Base-by-base conservation (phyloP, 164 flowering plant species). In the Aristolochia contorta region DNA sequence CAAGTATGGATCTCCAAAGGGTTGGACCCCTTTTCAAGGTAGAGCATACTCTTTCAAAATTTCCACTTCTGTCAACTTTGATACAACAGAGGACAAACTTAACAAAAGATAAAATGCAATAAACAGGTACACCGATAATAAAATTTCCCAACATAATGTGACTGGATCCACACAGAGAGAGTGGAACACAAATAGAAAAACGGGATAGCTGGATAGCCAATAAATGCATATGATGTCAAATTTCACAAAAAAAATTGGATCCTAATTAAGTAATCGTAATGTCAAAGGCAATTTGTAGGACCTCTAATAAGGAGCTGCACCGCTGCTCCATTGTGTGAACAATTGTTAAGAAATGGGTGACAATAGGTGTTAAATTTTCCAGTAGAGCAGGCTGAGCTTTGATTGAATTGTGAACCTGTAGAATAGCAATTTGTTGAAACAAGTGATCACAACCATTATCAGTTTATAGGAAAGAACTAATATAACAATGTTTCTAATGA, bases 251-350 rank as follows among this genome's bases (percentile, higher is more conserved):
- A 49, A 50, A 50, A 50, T 50, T 22, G 22, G 22, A n/a, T 50
- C 7, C 23, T 22, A 50, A 50, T 16, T 50, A 50, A 50, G 21
- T 37, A 37, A 37, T 8, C 12, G 10, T 6, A 6, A 37, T 37
- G 9, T 37, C 43, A 37, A n/a, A 50, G 16, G 54, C 27, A 23
- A 12, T 22, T 20, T 53, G 16, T 9, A 64, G 55, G 70, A 91
- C 99, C 97, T 94, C 91, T 60, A 94, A 65, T 49, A 84, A 78
- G 66, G 91, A 73, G 71, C 68, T 78, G 83, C 96, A 91, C 18
- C 96, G 85, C 62, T 83, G 76, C 69, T 89, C 71, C 97, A 91
- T 87, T 48, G 91, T 91, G 54, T 79, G 77, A 54, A 78, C 74
- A 75, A 94, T 82, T 67, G 71, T 78, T 32, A 94, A 61, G 74